Conservation (phyloP, 768 basidiomycete species). For the Panellus pusillus region DNA sequence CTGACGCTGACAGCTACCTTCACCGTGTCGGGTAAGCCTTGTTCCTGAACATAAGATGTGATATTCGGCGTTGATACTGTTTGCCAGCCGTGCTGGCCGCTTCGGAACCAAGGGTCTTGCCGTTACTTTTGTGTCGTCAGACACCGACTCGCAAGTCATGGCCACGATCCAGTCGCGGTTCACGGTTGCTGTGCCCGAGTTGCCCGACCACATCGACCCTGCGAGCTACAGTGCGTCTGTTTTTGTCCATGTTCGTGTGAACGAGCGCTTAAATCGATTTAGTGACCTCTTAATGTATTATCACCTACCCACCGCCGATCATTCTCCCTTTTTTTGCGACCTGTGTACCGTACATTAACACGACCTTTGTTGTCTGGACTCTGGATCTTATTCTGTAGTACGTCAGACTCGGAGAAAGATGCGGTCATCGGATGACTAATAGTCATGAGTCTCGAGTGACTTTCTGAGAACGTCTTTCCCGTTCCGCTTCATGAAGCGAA, state of each 20-base stretch:
- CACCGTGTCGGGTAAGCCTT: constrained; percentile 88
- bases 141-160: constrained; percentile 93
- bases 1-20: constrained; percentile 96
- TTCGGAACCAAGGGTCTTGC: constrained; percentile 99
- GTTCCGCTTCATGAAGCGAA: constrained; percentile 45
- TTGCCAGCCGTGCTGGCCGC: constrained; percentile 88
- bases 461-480: background rate
- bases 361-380: constrained; percentile 8
- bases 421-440: background rate
- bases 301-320: constrained; percentile 7
- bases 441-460: background rate
- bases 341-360: constrained; percentile 22
- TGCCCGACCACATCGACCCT: constrained; percentile 92
- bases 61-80: background rate
- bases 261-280: background rate
- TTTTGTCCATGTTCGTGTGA: background rate
- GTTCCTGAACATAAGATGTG: background rate
- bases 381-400: background rate
- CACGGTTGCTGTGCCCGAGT: constrained; percentile 94
- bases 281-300: constrained; percentile 51
- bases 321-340: constrained; percentile 11
- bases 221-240: constrained; percentile 86
- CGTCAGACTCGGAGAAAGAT: background rate
- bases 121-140: constrained; percentile 93
- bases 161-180: constrained; percentile 92